phyloP scores from a whole-genome alignment of 257 asterid species.

The Przewalskia tangutica region DNA sequence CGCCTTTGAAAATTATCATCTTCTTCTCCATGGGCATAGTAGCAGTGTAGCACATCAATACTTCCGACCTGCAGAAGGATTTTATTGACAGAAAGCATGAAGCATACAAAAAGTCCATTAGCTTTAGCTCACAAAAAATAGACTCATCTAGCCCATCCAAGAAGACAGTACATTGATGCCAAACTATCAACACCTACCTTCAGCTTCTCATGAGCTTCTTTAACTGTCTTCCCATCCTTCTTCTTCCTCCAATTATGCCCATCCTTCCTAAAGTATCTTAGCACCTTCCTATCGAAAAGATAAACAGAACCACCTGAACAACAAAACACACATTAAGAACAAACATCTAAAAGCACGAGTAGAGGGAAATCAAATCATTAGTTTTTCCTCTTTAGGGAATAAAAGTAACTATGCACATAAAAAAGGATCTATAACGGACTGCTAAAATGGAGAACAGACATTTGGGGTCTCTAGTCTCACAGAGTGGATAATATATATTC shows the following conservation, averaged over 20 bases:
- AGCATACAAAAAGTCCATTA: neutral
- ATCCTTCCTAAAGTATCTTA: constrained; percentile 92
- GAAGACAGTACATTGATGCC: neutral
- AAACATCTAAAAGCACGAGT: neutral
- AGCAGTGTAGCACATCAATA: constrained; percentile 91
- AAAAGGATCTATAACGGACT: neutral
- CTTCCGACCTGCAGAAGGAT: constrained; percentile 74
- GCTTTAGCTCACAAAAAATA: neutral
- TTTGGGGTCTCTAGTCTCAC: neutral
- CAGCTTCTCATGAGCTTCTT: constrained; percentile 96
- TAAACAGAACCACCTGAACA: constrained; percentile 92
- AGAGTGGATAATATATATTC: neutral
- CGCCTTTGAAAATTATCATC: constrained; percentile 92
- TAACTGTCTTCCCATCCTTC: constrained; percentile 91
- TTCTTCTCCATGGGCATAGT: constrained; percentile 98
- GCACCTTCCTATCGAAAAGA: constrained; percentile 84
- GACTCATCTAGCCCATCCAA: neutral
- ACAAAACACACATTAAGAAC: constrained; percentile 12
- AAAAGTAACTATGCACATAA: neutral
- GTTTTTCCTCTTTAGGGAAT: neutral
- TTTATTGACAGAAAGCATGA: constrained; percentile 10
- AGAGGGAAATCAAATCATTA: neutral
- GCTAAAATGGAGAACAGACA: neutral
- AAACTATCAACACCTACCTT: constrained; percentile 46
- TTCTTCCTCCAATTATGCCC: constrained; percentile 97